A percentile compares a stretch with the other conserved stretches of the same genome.
These are phyloP conservation scores for Croton setiger DNA, from an alignment of 441 rosid species.

Conservation along the genomic window DNA sequence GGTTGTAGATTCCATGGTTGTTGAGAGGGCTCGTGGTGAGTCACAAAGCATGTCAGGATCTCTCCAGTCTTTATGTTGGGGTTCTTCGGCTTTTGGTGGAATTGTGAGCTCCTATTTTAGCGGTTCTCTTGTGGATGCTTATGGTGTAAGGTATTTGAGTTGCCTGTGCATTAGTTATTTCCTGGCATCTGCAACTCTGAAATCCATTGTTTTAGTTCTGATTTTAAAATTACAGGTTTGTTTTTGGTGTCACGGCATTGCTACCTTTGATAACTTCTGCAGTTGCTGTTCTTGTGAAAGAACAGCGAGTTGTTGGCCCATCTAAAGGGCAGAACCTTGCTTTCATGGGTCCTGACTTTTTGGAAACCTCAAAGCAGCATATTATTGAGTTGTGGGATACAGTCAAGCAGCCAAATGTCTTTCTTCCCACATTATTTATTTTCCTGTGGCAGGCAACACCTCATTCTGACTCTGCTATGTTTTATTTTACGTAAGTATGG, in stretches of 20 bases:
- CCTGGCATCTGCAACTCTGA: neutral
- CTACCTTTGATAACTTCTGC: slow-evolving; percentile 85
- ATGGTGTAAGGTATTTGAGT: slow-evolving; percentile 78
- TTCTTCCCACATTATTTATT: slow-evolving; percentile 81
- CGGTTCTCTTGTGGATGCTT: slow-evolving; percentile 83
- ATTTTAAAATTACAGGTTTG: slow-evolving; percentile 67
- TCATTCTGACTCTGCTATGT: slow-evolving; percentile 95
- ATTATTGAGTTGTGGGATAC: slow-evolving; percentile 69
- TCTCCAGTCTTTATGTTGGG: slow-evolving; percentile 96
- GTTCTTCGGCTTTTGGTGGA: slow-evolving; percentile 98
- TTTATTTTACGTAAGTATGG: slow-evolving; percentile 79
- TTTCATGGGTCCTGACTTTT: slow-evolving; percentile 42
- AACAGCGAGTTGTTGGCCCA: slow-evolving; percentile 52
- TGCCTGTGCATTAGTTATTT: slow-evolving; percentile 11
- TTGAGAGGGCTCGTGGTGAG: slow-evolving; percentile 98
- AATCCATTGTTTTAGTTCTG: slow-evolving; percentile 19
- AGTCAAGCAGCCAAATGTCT: slow-evolving; percentile 74
- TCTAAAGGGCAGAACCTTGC: slow-evolving; percentile 40
- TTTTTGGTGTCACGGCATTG: slow-evolving; percentile 85
- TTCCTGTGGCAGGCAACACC: slow-evolving; percentile 99
- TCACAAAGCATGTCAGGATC: slow-evolving; percentile 92
- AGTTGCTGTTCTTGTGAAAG: slow-evolving; percentile 91
- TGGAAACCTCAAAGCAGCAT: slow-evolving; percentile 64
- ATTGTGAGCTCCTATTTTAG: slow-evolving; percentile 95
- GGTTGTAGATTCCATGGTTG: slow-evolving; percentile 99